A percentile compares a stretch with the other conserved stretches of the same genome.
phyloP scores from a whole-genome alignment of 768 basidiomycete species.

The Tricholoma hemisulphureum region DNA sequence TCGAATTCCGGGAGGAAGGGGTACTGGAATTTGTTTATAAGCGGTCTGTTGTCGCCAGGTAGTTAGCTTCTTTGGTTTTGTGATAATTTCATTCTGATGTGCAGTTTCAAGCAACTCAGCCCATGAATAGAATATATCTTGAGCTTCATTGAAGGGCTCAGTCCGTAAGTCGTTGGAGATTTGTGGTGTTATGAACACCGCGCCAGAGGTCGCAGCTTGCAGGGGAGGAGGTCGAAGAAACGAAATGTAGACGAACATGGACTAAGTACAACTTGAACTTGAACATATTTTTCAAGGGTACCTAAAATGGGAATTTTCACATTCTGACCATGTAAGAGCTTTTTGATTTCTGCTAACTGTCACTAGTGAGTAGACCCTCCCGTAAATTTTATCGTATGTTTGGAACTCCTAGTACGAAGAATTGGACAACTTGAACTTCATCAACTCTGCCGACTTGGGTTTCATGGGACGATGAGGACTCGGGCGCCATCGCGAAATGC shows the following conservation, averaged over 20 bases:
- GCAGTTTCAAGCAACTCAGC: conserved; percentile 15
- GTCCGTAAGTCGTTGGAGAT: conserved; percentile 90
- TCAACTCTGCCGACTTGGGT: too few relatives aligned
- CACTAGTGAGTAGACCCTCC: too few relatives aligned
- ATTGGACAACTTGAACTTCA: too few relatives aligned
- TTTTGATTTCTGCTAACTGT: too few relatives aligned
- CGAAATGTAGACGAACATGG: conserved; percentile 60
- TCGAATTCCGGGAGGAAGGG: conserved; percentile 51
- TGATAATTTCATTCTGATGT: conserved; percentile 24
- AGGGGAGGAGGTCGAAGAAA: conserved; percentile 84
- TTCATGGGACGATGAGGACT: too few relatives aligned
- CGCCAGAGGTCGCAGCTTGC: conserved; percentile 39
- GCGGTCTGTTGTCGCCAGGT: conserved; percentile 66
- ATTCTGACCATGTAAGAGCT: too few relatives aligned
- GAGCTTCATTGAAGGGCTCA: conserved; percentile 53
- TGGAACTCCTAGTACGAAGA: too few relatives aligned
- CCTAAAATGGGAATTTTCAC: too few relatives aligned
- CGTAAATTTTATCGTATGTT: too few relatives aligned
- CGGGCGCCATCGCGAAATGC: too few relatives aligned
- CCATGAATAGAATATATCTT: conserved; percentile 78
- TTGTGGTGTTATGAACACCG: conserved; percentile 73
- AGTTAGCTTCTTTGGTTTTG: conserved; percentile 62
- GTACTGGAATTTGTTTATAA: conserved; percentile 74
- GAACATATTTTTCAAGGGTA: too few relatives aligned
- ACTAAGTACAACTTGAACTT: background rate